phyloP scores from a whole-genome alignment of 2,329 filamentous ascomycete genomes.

The Drechslerella coelobrocha region DNA sequence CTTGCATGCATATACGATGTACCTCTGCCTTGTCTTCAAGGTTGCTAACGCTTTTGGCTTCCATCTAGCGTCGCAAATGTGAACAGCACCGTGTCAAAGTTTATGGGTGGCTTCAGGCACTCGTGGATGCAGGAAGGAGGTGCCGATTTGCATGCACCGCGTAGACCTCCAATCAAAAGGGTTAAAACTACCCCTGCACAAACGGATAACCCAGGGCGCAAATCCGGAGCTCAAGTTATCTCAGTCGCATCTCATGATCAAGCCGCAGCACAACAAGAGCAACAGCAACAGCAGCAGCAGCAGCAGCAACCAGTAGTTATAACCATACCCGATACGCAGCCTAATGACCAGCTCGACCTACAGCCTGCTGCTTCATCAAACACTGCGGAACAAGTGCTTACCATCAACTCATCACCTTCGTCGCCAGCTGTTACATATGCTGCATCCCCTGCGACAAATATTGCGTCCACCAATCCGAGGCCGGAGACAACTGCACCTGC shows the following conservation, averaged over 20 bases:
- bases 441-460: not conserved
- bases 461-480: not conserved
- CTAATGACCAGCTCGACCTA: slow-evolving; percentile 8
- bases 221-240: not conserved
- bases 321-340: slow-evolving; percentile 45
- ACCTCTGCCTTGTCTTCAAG: slow-evolving; percentile 1
- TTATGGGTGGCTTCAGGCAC: slow-evolving; percentile 52
- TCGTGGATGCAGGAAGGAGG: slow-evolving; percentile 52
- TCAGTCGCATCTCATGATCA: slow-evolving; percentile 2
- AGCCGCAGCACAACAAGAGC: slow-evolving; percentile 1
- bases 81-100: slow-evolving; percentile 53
- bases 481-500: too few species aligned
- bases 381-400: not conserved
- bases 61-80: slow-evolving; percentile 44
- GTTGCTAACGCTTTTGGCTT: not conserved
- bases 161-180: slow-evolving; percentile 43
- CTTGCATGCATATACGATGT: not conserved
- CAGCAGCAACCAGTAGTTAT: slow-evolving; percentile 23
- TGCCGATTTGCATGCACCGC: slow-evolving; percentile 28
- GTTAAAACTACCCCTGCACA: slow-evolving; percentile 35
- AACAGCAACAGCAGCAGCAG: slow-evolving; percentile 7
- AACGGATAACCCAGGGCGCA: not conserved
- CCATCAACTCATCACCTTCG: not conserved
- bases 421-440: not conserved
- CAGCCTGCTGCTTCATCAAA: not conserved